Evolutionary conservation across 129 eudicot genomes (phyloP).

Genomic region (Rutidosis leptorrhynchoides): DNA sequence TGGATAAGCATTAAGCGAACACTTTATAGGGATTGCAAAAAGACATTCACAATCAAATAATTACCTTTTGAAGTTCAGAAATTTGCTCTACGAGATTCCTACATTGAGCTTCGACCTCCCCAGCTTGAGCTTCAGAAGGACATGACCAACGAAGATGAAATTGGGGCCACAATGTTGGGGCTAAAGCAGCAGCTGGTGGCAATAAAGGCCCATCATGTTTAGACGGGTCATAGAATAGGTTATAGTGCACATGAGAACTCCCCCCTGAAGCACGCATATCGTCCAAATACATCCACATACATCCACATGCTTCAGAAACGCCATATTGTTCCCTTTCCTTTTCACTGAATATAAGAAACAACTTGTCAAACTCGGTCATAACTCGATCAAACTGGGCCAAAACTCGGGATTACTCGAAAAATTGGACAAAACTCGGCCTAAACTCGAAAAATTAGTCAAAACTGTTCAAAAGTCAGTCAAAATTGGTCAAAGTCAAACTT

Average conservation of each 20-base stretch:
- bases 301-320: conserved; percentile 68
- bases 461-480: too few species aligned
- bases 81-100: conserved; percentile 56
- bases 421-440: too few species aligned
- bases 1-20: not conserved
- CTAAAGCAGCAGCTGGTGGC: conserved; percentile 99
- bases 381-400: too few species aligned
- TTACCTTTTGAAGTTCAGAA: conserved; percentile 84
- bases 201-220: conserved; percentile 71
- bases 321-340: conserved; percentile 86
- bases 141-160: conserved; percentile 97
- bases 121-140: conserved; percentile 78
- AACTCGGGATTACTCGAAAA: too few species aligned
- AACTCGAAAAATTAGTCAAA: too few species aligned
- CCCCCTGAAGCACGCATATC: conserved; percentile 73
- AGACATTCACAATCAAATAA: not conserved
- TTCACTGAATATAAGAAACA: conserved; percentile 56
- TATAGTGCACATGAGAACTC: conserved; percentile 73
- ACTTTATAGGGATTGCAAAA: not conserved
- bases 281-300: conserved; percentile 87
- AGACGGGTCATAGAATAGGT: conserved; percentile 72
- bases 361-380: too few species aligned
- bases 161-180: conserved; percentile 98
- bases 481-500: too few species aligned
- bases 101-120: conserved; percentile 85